phyloP scores from a whole-genome alignment of 345 rosid species.

The Acer saccharum region DNA sequence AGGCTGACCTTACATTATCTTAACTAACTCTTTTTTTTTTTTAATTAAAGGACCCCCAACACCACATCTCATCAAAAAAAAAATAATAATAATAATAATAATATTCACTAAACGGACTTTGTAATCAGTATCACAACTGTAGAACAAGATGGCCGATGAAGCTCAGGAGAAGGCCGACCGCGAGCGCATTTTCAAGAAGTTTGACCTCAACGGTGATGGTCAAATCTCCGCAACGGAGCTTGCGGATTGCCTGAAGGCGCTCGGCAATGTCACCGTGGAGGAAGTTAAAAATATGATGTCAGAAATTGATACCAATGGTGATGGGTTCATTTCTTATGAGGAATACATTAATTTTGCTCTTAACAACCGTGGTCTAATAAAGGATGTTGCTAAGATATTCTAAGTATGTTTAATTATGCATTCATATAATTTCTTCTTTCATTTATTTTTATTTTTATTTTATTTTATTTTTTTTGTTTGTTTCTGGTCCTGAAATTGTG shows the following conservation, averaged over 20 bases:
- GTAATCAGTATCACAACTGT: too few relatives aligned
- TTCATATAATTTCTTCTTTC: not conserved
- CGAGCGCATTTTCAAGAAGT: conserved; percentile 74
- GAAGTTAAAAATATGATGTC: conserved; percentile 85
- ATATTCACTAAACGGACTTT: too few relatives aligned
- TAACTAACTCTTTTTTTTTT: not conserved
- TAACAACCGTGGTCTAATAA: conserved; percentile 79
- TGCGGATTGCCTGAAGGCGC: conserved; percentile 68
- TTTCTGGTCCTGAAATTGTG: not conserved
- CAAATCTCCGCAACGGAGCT: conserved; percentile 77
- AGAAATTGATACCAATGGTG: conserved; percentile 89
- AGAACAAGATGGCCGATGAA: conserved; percentile 53
- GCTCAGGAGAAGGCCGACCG: conserved; percentile 49
- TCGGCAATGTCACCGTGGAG: conserved; percentile 57
- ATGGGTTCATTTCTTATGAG: conserved; percentile 73
- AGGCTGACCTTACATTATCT: conserved; percentile 23
- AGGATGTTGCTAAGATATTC: conserved; percentile 84
- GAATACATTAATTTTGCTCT: conserved; percentile 75
- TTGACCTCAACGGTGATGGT: conserved; percentile 85
- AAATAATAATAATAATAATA: too few relatives aligned
- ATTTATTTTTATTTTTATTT: too few relatives aligned
- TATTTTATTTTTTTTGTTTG: not conserved
- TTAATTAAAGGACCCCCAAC: not conserved
- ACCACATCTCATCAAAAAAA: not conserved
- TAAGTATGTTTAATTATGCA: conserved; percentile 15